Conservation (phyloP, 371 early-diverging fungal genomes). For the Entomophthora muscae region DNA sequence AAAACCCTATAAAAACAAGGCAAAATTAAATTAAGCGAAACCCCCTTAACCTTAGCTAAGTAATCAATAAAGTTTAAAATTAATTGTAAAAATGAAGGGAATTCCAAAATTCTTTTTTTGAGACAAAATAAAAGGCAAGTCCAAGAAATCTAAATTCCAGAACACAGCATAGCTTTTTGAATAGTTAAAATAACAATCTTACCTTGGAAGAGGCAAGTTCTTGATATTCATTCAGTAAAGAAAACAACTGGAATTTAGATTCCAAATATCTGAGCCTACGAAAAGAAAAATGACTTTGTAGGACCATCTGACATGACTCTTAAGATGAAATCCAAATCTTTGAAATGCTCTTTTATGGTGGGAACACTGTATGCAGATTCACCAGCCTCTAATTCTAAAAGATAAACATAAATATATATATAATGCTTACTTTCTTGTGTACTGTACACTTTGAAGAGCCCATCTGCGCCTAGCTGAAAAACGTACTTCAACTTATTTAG, state of each 20-base stretch:
- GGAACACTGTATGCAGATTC: constrained; percentile 38
- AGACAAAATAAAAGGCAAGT: no score
- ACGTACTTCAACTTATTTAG: constrained; percentile 12
- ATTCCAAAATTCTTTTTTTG: no score
- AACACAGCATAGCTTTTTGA: no score
- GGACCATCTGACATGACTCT: constrained; percentile 83
- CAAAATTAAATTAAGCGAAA: no score
- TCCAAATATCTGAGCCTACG: constrained; percentile 86
- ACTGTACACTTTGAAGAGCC: constrained; percentile 35
- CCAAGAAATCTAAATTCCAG: no score
- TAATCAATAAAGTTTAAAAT: no score
- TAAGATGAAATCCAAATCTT: constrained; percentile 75
- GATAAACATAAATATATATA: neutral
- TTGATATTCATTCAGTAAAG: constrained; percentile 77
- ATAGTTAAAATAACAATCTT: no score
- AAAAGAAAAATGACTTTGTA: constrained; percentile 85
- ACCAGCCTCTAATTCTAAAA: constrained; percentile 13
- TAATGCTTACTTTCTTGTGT: constrained; percentile 2
- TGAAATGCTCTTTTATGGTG: constrained; percentile 69
- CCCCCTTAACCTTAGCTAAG: no score
- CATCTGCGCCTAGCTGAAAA: constrained; percentile 33
- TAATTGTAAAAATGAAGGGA: no score
- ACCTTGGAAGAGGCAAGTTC: constrained; percentile 88
- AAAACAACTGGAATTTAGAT: constrained; percentile 87
- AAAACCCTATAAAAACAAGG: no score